These are phyloP conservation scores for Penicillium waksmanii DNA, from an alignment of 495 filamentous ascomycete genomes.

Conservation along the genomic window DNA sequence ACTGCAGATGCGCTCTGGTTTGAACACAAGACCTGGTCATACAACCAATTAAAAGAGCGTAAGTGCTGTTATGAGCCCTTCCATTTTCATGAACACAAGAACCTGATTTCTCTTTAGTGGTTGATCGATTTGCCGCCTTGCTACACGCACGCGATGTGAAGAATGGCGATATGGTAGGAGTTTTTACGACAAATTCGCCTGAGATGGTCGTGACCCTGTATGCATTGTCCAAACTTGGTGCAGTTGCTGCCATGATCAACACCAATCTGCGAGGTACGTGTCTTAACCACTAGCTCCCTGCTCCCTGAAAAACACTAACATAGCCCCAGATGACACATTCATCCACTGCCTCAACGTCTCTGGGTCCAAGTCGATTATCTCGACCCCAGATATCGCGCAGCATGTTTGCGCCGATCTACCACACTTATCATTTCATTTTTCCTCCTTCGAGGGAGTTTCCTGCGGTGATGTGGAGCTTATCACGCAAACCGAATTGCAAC, in stretches of 20 bases:
- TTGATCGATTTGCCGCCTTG: constrained; percentile 49
- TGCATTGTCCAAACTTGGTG: constrained; percentile 83
- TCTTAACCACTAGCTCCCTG: not conserved
- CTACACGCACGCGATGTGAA: constrained; percentile 41
- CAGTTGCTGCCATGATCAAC: constrained; percentile 87
- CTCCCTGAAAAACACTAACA: constrained; percentile 2
- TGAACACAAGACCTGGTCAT: constrained; percentile 55
- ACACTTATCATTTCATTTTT: constrained; percentile 45
- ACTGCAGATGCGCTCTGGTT: constrained; percentile 52
- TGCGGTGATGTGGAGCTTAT: constrained; percentile 54
- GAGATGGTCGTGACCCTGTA: constrained; percentile 79
- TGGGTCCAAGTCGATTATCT: constrained; percentile 66
- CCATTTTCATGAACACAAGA: not conserved
- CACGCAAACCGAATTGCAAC: constrained; percentile 45
- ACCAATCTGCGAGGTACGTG: constrained; percentile 75
- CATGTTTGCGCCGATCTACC: constrained; percentile 41
- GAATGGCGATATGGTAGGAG: constrained; percentile 46
- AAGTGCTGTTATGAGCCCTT: constrained; percentile 13
- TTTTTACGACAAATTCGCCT: constrained; percentile 71
- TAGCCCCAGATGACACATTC: constrained; percentile 57
- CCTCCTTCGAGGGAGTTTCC: constrained; percentile 56
- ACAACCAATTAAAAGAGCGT: constrained; percentile 52
- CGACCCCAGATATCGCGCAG: constrained; percentile 51
- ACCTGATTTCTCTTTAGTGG: constrained; percentile 32
- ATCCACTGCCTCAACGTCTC: constrained; percentile 80